Percentiles rank a stretch among this genome's conserved stretches.
phyloP scores from a whole-genome alignment of 257 asterid species.

The Cynanchum wilfordii region DNA sequence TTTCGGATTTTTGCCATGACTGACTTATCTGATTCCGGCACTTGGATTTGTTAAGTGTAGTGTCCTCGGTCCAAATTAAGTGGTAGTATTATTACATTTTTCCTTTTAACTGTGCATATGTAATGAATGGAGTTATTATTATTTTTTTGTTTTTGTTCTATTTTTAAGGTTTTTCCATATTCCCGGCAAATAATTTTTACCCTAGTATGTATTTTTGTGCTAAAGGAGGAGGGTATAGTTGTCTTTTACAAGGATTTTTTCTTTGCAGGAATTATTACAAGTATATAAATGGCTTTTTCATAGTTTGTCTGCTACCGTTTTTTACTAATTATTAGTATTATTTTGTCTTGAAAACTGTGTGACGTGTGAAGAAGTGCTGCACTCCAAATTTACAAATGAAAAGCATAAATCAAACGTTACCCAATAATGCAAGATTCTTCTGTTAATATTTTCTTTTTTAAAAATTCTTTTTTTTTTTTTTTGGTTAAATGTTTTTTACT shows the following conservation, averaged over 20 bases:
- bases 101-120: slow-evolving; percentile 18
- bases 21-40: slow-evolving; percentile 12
- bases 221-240: neutral
- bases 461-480: no score
- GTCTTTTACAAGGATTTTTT: neutral
- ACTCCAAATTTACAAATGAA: no score
- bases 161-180: no score
- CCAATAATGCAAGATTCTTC: no score
- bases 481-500: no score
- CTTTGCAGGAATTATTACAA: slow-evolving; percentile 42
- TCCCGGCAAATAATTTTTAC: no score
- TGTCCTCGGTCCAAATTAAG: neutral
- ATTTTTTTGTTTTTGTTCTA: slow-evolving; percentile 1
- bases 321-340: no score
- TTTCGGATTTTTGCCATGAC: slow-evolving; percentile 25
- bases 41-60: neutral
- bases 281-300: slow-evolving; percentile 33
- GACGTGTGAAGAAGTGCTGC: neutral
- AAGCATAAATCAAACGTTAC: no score
- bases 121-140: neutral
- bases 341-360: neutral
- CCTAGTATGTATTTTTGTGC: no score
- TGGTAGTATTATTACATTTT: slow-evolving; percentile 3
- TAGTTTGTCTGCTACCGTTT: slow-evolving; percentile 12
- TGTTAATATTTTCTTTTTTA: no score